These are phyloP conservation scores for Psidium guajava DNA, from an alignment of 345 rosid genomes.

Conservation along the genomic window DNA sequence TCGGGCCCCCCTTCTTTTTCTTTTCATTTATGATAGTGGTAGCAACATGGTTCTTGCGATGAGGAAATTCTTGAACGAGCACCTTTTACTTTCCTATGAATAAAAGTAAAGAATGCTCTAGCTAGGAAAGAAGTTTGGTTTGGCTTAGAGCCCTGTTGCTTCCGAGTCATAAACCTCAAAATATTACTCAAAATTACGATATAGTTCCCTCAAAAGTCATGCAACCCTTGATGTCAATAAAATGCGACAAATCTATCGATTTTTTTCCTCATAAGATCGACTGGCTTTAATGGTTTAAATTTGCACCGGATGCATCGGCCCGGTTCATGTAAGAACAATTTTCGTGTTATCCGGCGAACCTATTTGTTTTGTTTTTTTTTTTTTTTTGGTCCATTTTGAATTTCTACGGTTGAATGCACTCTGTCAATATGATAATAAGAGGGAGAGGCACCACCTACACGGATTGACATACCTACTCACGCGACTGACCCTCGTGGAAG, in stretches of 20 bases:
- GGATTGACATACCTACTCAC: not conserved
- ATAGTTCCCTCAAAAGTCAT: not conserved
- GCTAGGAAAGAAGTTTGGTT: not conserved
- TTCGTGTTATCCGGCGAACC: not conserved
- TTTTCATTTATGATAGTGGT: too few relatives aligned
- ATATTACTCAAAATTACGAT: not conserved
- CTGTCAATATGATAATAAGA: not conserved
- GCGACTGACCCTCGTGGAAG: not conserved
- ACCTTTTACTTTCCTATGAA: too few relatives aligned
- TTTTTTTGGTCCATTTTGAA: not conserved
- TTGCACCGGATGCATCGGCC: too few relatives aligned
- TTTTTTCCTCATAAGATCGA: not conserved
- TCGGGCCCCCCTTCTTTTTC: too few relatives aligned
- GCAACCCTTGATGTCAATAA: not conserved
- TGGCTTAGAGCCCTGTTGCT: not conserved
- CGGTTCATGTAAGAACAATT: too few relatives aligned
- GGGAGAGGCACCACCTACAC: not conserved
- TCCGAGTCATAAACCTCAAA: not conserved
- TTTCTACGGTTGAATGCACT: not conserved
- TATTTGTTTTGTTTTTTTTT: not conserved
- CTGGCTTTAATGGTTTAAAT: not conserved
- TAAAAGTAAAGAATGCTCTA: too few relatives aligned
- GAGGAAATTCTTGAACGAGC: too few relatives aligned
- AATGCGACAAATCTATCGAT: too few relatives aligned
- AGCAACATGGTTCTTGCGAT: too few relatives aligned